These are phyloP conservation scores for Obelidium mucronatum DNA, from an alignment of 192 early-diverging fungal genomes.

Conservation along the genomic window DNA sequence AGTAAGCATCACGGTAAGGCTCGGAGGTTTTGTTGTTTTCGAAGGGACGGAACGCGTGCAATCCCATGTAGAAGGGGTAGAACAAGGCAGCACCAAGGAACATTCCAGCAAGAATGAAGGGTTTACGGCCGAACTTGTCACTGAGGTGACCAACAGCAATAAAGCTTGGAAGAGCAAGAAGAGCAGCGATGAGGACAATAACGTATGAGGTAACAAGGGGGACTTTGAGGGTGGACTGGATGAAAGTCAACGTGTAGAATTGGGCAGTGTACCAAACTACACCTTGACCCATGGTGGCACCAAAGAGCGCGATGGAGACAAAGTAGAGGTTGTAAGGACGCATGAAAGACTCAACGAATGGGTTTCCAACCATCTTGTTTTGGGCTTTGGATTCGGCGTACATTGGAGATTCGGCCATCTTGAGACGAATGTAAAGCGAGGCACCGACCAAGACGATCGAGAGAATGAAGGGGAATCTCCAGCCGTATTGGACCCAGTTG, in stretches of 20 bases:
- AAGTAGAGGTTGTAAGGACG: constrained; percentile 26
- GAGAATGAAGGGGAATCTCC: constrained; percentile 44
- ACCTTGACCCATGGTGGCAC: constrained; percentile 42
- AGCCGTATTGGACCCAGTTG: constrained; percentile 29
- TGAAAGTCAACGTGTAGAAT: constrained; percentile 31
- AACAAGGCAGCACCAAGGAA: constrained; percentile 1
- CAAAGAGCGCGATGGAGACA: constrained; percentile 20
- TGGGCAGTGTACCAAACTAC: constrained; percentile 3
- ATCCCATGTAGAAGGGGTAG: constrained; percentile 36
- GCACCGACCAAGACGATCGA: constrained; percentile 37
- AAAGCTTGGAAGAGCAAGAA: constrained; percentile 33
- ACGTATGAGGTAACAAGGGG: constrained; percentile 2
- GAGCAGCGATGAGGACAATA: constrained; percentile 22
- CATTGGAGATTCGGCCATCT: constrained; percentile 34
- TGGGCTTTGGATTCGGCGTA: constrained; percentile 17
- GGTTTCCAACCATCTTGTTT: constrained; percentile 20
- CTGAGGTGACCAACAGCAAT: constrained; percentile 28
- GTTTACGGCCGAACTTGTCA: constrained; percentile 42
- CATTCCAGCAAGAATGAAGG: constrained; percentile 38
- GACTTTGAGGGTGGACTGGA: constrained; percentile 15
- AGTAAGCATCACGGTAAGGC: constrained; percentile 2
- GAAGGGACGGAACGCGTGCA: constrained; percentile 8
- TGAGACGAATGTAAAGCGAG: constrained; percentile 38
- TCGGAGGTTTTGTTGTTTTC: neutral
- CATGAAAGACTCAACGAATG: constrained; percentile 31